Conservation (phyloP, 2,329 filamentous ascomycete species). For the Colletotrichum sp. region DNA sequence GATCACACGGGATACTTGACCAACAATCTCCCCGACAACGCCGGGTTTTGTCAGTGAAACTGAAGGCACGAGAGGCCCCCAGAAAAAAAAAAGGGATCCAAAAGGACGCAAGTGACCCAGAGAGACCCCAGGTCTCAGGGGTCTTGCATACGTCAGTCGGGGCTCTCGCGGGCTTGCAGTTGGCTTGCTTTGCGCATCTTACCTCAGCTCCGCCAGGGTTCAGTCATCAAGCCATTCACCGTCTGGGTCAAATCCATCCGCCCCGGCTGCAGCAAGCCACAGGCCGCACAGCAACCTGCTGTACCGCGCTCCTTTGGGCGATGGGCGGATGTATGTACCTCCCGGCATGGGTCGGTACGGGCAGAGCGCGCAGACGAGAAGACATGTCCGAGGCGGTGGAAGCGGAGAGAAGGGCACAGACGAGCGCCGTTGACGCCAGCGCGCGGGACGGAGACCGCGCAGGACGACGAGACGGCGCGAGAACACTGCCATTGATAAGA, state of each 20-base stretch:
- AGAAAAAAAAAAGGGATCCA: neutral
- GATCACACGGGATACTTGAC: neutral
- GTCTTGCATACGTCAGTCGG: conserved; percentile 15
- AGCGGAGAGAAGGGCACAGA: conserved; percentile 20
- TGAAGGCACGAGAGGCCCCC: neutral
- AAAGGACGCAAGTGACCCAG: neutral
- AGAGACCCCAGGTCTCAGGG: conserved; percentile 1
- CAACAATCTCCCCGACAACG: conserved; percentile 10
- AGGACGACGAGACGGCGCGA: neutral
- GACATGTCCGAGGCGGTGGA: conserved; percentile 13
- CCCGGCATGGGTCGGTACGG: neutral
- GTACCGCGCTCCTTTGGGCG: conserved; percentile 8
- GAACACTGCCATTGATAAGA: neutral
- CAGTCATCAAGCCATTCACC: conserved; percentile 1
- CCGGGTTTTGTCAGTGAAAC: conserved; percentile 1
- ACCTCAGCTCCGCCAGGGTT: conserved; percentile 10
- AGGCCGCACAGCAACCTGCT: neutral
- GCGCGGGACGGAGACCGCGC: conserved; percentile 1
- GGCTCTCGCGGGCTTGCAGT: neutral
- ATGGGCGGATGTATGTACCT: neutral
- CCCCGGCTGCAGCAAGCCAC: conserved; percentile 14
- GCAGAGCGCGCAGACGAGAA: neutral
- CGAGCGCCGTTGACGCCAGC: conserved; percentile 6
- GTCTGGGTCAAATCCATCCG: neutral
- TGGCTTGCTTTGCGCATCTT: neutral